Evolutionary conservation across 192 early-diverging fungal genomes (phyloP), one percentile per base, ranked within the genome.

Genomic region (Linderina pennispora): DNA sequence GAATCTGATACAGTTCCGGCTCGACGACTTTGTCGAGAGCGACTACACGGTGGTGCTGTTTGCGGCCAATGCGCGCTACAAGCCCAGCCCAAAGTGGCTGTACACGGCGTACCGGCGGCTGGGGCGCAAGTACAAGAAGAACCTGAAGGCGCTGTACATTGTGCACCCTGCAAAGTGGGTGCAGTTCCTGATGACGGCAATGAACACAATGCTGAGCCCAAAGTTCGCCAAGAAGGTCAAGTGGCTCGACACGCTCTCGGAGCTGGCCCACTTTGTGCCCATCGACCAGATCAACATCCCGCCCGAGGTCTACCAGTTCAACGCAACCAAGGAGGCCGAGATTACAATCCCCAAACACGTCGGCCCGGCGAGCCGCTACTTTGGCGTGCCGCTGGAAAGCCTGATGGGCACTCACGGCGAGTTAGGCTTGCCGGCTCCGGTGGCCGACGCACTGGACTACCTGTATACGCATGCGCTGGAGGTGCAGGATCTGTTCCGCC

Each of bases 11-110:
- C 35, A 88, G 20, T 61, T 66, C 36, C 77, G 79, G 31, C 65
- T 90, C 23, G 82, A 91, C 43, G 72, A 85, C 33, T 86, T 90
- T 72, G 93, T 92, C 10, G 88, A 92, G 57, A 90, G 75, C 47
- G 91, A 91, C 55, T 97, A 97, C 58, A 84, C 87, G 11, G 66
- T 97, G 13, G 88, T 97, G 13, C 69, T 97, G 48, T 89, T 97
- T 56, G 76, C 89, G 2, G 81, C 83, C 20, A 87, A 83, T 36
- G 82, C 81, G 13, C 47, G 77, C 21, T 82, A 90, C 69, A 80
- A 83, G 38, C 93, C 93, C 34, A 78, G 73, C 8, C 84, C 88
- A 84, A 58, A 75, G 16, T 97, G 91, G 91, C 72, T 93, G 35
- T 79, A 87, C 53, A 82, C 75, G 47, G 89, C 90, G n/a, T 93